A percentile compares a stretch with the other conserved stretches of the same genome.
Conservation (phyloP, 257 asterid species). For the Linaria vulgaris region DNA sequence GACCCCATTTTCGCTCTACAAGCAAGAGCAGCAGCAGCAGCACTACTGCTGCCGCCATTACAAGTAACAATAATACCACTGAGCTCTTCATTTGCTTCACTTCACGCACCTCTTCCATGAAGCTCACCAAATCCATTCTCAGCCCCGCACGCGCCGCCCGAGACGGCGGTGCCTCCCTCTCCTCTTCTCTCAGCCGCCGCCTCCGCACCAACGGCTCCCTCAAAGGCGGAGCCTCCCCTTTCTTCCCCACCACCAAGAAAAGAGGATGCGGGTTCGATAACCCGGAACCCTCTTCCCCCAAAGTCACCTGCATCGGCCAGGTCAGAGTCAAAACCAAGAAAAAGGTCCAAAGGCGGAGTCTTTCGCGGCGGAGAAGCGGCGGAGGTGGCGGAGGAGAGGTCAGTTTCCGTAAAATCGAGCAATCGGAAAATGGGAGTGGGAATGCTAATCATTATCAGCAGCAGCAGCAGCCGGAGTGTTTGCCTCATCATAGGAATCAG, state of each 20-base stretch:
- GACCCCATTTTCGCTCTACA: constrained; percentile 58
- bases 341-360: constrained; percentile 59
- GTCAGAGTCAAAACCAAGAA: constrained; percentile 90
- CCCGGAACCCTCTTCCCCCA: constrained; percentile 95
- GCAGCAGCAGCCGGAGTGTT: constrained; percentile 36
- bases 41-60: constrained; percentile 15
- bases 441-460: constrained; percentile 53
- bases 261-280: constrained; percentile 71
- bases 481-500: constrained; percentile 67
- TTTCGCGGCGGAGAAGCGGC: constrained; percentile 51
- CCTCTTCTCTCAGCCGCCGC: constrained; percentile 82
- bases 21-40: constrained; percentile 29
- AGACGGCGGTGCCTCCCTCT: constrained; percentile 55
- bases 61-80: constrained; percentile 28
- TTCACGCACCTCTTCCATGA: constrained; percentile 63
- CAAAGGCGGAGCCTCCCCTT: constrained; percentile 82
- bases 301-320: constrained; percentile 95
- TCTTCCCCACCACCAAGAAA: constrained; percentile 50
- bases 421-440: constrained; percentile 27
- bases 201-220: constrained; percentile 69
- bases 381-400: constrained; percentile 62
- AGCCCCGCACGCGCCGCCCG: constrained; percentile 56
- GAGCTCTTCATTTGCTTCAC: constrained; percentile 73
- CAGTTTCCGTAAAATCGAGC: constrained; percentile 50
- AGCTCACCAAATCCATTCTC: constrained; percentile 49